Evolutionary conservation across 371 early-diverging fungal genomes (phyloP), one percentile per base, ranked within the genome.

Genomic region (Synchytrium microbalum): DNA sequence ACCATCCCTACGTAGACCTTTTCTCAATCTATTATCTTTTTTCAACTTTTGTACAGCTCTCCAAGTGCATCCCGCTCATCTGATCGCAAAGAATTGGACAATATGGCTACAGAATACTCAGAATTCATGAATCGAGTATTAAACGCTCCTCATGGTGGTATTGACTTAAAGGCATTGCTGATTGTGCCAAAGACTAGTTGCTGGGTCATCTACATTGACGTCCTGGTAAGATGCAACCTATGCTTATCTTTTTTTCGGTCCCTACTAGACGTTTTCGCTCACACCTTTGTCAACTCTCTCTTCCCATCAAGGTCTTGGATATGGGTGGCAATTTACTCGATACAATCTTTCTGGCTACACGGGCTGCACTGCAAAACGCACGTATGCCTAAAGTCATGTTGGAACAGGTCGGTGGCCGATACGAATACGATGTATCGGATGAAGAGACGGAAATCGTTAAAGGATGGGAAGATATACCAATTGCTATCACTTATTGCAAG

Each of bases 191-290:
- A 87, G n/a, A 79, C 85, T 60, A 84, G 87, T 26, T 92, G 92
- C 73, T 96, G 95, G 95, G 77, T 91, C 26, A 76, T 95, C 16
- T 88, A 92, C 63, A 82, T 95, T 28, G 96, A 95, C 70, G 96
- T 89, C 0, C 77, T 95, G 83, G 90, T 85, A 72, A 62, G 73
- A n/a, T n/a, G n/a, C n/a, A n/a, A n/a, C n/a, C 32, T 3, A 1
- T 58, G 14, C 10, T 28, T 29, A 19, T 54, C 8, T 5, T 63
- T 1, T 46, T 46, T 19, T 28, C 33, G 60, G 51, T 60, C 32
- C 59, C 26, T 56, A 56, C 23, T 24, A 31, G 8, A 60, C 32
- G 28, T 23, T 10, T 57, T 30, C 1, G 38, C 27, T 67, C 16
- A 68, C 57, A 10, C 54, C 51, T 19, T 13, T 27, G 60, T n/a